A percentile compares a stretch with the other conserved stretches of the same genome.
Conservation (phyloP, 2,329 filamentous ascomycete species). For the Diaporthe aspalathi region DNA sequence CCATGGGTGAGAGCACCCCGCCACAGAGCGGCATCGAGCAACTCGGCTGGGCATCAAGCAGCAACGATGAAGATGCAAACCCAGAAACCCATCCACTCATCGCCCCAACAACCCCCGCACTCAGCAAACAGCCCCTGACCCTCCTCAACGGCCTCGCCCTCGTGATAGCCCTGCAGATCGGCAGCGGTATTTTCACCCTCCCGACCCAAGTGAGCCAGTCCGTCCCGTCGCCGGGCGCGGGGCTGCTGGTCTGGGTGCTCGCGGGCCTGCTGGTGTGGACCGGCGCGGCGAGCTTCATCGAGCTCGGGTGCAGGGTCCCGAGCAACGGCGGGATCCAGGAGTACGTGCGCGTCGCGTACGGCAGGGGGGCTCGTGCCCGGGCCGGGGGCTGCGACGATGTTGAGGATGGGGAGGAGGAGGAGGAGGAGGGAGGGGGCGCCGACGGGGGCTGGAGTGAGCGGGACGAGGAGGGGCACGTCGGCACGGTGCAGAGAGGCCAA, state of each 20-base stretch:
- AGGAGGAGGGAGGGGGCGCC: not conserved
- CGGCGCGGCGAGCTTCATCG: conserved; percentile 59
- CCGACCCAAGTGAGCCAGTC: conserved; percentile 56
- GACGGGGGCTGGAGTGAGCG: not conserved
- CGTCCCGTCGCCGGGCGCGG: conserved; percentile 55
- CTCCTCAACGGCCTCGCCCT: conserved; percentile 52
- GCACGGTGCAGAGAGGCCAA: no score
- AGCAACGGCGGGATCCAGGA: conserved; percentile 59
- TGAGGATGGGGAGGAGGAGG: not conserved
- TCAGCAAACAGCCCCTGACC: conserved; percentile 37
- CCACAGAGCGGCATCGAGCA: not conserved
- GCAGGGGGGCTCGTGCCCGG: conserved; percentile 36
- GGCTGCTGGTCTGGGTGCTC: conserved; percentile 55
- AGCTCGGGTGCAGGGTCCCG: conserved; percentile 57
- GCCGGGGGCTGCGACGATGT: not conserved
- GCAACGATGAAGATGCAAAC: not conserved
- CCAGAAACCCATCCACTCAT: not conserved
- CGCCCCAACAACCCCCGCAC: not conserved
- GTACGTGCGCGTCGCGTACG: conserved; percentile 55
- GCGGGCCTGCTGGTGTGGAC: conserved; percentile 60
- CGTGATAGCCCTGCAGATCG: conserved; percentile 60
- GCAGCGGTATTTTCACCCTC: conserved; percentile 60
- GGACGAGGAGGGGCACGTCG: no score
- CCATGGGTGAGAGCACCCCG: conserved; percentile 1
- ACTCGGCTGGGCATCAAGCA: not conserved